Base-by-base conservation (phyloP, 768 basidiomycete species). In the Rhizopogon roseolus region DNA sequence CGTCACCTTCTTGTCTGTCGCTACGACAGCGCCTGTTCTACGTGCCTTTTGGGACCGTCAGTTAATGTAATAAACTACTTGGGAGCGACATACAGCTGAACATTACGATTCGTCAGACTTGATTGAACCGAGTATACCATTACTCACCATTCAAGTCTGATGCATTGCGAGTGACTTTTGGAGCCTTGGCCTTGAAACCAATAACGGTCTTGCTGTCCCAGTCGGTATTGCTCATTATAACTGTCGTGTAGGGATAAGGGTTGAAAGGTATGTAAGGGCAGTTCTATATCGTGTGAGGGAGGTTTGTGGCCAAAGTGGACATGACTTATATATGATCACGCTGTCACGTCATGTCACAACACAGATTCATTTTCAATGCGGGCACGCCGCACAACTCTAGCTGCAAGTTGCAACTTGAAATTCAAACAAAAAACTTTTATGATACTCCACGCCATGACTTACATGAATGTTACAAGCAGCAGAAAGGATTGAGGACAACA, bases 1-100 rank as follows among this genome's bases (percentile, higher is more conserved):
- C 13, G 81, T 71, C 4, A 82, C 67, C 63, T 92, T 93, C 77
- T 89, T 93, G 70, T 93, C 90, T 8, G 89, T 92, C 22, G 82
- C 80, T 34, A 93, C 85, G 56, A 90, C 85, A 43, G 86, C 81
- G 29, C 90, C 90, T 40, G 77, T 67, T 64, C 92, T 76, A 32
- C 88, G 83, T 55, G 91, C 91, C 89, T 91, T 54, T 6, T 10
- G 45, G 38, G 46, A 3, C 41, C 1, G 10, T 64, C 42, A 63
- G 64, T 34, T 2, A 43, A 38, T 27, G 22, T 22, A 3, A 17
- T 19, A 28, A 36, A 13, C 16, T 4, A 54, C 41, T 13, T 29
- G 34, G 19, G 22, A 37, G 8, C 5, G 42, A 72, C 83, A 66
- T 71, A 85, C 85, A 70, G 85, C 86, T 86, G 29, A 39, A 41